A percentile compares a stretch with the other conserved stretches of the same genome.
Evolutionary conservation across 2,329 filamentous ascomycete species (phyloP).

Genomic region (Penicillium sp.): DNA sequence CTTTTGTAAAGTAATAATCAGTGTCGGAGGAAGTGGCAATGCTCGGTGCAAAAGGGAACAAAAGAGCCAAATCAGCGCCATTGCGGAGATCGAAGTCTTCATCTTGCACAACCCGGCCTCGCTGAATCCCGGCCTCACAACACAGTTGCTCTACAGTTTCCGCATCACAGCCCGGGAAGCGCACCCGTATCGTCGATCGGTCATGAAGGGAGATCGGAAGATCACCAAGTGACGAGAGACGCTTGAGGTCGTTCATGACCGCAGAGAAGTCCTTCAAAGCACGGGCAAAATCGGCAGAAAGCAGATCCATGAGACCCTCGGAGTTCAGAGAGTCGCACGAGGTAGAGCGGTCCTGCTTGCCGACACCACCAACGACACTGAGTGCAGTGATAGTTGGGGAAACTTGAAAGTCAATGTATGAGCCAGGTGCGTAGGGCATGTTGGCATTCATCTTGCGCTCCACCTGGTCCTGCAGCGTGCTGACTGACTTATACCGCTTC

Average conservation of each 20-base stretch:
- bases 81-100: conserved; percentile 66
- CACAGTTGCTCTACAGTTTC: conserved; percentile 80
- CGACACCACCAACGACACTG: conserved; percentile 58
- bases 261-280: conserved; percentile 79
- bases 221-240: conserved; percentile 74
- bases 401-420: conserved; percentile 83
- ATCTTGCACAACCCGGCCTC: conserved; percentile 79
- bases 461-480: conserved; percentile 70
- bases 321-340: conserved; percentile 67
- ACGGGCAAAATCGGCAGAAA: conserved; percentile 84
- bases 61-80: conserved; percentile 71
- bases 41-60: conserved; percentile 81
- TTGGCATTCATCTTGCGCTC: conserved; percentile 64
- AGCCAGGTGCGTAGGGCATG: conserved; percentile 61
- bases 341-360: conserved; percentile 26
- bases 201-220: conserved; percentile 74
- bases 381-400: conserved; percentile 89
- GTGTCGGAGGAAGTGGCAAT: conserved; percentile 46
- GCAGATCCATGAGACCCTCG: conserved; percentile 77
- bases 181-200: conserved; percentile 68
- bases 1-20: conserved; percentile 46
- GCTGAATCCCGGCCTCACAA: conserved; percentile 78
- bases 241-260: conserved; percentile 77
- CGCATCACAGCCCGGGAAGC: conserved; percentile 87
- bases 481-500: conserved; percentile 77